A percentile compares a stretch with the other conserved stretches of the same genome.
phyloP scores from a whole-genome alignment of 2,329 filamentous ascomycete species.

The Alternaria incomplexa region DNA sequence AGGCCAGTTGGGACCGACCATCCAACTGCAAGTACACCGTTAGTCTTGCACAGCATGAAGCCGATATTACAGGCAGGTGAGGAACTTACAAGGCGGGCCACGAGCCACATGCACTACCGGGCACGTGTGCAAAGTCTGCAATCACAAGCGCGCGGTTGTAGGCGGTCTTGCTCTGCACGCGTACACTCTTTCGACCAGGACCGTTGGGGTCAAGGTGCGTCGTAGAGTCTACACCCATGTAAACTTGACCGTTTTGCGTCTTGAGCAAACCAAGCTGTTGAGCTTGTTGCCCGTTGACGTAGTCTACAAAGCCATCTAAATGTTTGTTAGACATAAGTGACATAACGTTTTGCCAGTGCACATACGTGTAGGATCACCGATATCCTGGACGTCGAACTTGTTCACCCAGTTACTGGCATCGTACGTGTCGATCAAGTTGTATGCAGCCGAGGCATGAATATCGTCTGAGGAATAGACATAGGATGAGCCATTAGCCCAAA shows the following conservation, averaged over 20 bases:
- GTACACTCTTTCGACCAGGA: slow-evolving; percentile 44
- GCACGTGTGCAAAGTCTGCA: slow-evolving; percentile 49
- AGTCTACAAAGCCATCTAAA: slow-evolving; percentile 48
- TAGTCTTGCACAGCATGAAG: neutral
- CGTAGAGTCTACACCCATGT: slow-evolving; percentile 48
- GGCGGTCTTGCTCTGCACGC: slow-evolving; percentile 44
- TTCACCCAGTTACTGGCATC: slow-evolving; percentile 47
- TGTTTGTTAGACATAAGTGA: neutral
- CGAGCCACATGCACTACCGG: slow-evolving; percentile 45
- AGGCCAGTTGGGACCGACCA: slow-evolving; percentile 50
- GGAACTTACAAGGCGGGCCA: slow-evolving; percentile 48
- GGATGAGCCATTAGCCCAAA: slow-evolving; percentile 29
- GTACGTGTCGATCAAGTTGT: slow-evolving; percentile 44
- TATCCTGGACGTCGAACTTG: slow-evolving; percentile 46
- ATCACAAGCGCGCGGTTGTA: slow-evolving; percentile 49
- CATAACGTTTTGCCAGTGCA: neutral
- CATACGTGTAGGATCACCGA: slow-evolving; percentile 45
- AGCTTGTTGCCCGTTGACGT: slow-evolving; percentile 42
- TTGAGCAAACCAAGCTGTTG: slow-evolving; percentile 41
- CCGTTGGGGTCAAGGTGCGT: slow-evolving; percentile 41
- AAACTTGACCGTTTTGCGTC: slow-evolving; percentile 43
- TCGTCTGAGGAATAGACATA: slow-evolving; percentile 17
- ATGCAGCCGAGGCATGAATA: slow-evolving; percentile 23
- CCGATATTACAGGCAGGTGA: neutral
- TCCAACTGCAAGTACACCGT: slow-evolving; percentile 39